Evolutionary conservation across 345 rosid species (phyloP), one percentile per base, ranked within the genome.

Genomic region (Aquilaria malaccensis): DNA sequence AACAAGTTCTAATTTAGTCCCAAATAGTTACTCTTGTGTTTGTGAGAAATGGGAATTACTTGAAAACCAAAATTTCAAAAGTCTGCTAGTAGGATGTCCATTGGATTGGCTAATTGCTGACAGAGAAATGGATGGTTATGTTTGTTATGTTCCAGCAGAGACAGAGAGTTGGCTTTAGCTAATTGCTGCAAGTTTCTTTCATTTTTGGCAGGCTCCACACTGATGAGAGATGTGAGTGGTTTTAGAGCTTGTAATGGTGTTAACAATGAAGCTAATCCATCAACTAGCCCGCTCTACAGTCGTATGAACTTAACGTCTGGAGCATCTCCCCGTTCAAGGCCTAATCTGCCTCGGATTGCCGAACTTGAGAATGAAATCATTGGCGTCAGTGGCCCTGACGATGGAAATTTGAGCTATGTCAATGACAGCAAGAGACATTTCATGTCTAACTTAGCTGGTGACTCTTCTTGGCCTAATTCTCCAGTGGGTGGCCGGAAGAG

Each of bases 291-390:
- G 63, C 41, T 81, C 14, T 63, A 63, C 13, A 62, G 54, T 50
- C 70, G 60, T 47, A 14, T 66, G 12, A 76, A 65, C 75, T 70
- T 71, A 58, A 64, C 80, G 29, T 46, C 80, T 2, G 67, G 74
- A 29, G 69, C 72, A 12, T 48, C 70, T 64, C 62, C 73, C 32
- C 31, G 51, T 55, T 65, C 68, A 2, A 71, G 80, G 57, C 54
- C 50, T 37, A 37, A 2, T 37, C 54, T 79, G 83, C 76, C 80
- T 59, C 80, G 56, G 54, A 76, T 76, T 33, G 49, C 72, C 56
- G 85, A 82, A 65, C 54, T 48, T 32, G 84, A 72, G 43, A 76
- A 60, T 46, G 77, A 77, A 66, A 67, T 45, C 63, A 56, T 60
- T 45, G 66, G 60, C 15, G 59, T 64, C 33, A 64, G 32, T 13